phyloP scores from a whole-genome alignment of 2,329 filamentous ascomycete species.

The Xylariaceae sp. region DNA sequence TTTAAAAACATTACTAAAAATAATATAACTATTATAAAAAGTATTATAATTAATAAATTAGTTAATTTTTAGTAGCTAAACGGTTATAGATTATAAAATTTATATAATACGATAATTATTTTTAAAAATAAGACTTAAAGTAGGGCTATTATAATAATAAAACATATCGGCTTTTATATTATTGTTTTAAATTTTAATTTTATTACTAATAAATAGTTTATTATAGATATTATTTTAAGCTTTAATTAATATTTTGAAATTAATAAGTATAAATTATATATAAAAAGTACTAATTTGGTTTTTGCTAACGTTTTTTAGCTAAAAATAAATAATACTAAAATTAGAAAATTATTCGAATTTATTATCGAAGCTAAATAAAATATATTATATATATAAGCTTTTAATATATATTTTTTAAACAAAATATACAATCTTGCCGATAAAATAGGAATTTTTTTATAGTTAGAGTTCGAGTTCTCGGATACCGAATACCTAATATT shows the following conservation, averaged over 20 bases:
- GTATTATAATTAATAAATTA: constrained; percentile 37
- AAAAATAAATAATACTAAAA: constrained; percentile 49
- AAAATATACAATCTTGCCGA: constrained; percentile 62
- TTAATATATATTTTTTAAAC: constrained; percentile 56
- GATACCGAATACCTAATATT: constrained; percentile 57
- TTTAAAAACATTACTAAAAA: constrained; percentile 17
- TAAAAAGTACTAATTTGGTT: constrained; percentile 61
- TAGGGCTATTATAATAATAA: constrained; percentile 40
- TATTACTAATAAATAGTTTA: constrained; percentile 50
- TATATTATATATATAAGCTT: constrained; percentile 61
- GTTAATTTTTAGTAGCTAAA: constrained; percentile 57
- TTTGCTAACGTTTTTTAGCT: constrained; percentile 62
- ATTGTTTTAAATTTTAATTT: constrained; percentile 55
- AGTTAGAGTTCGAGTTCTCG: constrained; percentile 61
- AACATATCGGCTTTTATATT: constrained; percentile 57
- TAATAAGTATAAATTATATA: constrained; percentile 61
- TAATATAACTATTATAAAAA: constrained; percentile 45
- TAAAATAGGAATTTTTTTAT: constrained; percentile 56
- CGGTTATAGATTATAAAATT: constrained; percentile 51
- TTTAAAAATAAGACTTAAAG: constrained; percentile 30
- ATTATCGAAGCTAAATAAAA: constrained; percentile 58
- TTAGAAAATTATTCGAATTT: constrained; percentile 50
- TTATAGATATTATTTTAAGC: constrained; percentile 53
- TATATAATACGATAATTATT: constrained; percentile 53
- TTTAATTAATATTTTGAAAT: constrained; percentile 53